Base-by-base conservation (phyloP, 2,329 filamentous ascomycete genomes). In the Diaporthe caulivora region DNA sequence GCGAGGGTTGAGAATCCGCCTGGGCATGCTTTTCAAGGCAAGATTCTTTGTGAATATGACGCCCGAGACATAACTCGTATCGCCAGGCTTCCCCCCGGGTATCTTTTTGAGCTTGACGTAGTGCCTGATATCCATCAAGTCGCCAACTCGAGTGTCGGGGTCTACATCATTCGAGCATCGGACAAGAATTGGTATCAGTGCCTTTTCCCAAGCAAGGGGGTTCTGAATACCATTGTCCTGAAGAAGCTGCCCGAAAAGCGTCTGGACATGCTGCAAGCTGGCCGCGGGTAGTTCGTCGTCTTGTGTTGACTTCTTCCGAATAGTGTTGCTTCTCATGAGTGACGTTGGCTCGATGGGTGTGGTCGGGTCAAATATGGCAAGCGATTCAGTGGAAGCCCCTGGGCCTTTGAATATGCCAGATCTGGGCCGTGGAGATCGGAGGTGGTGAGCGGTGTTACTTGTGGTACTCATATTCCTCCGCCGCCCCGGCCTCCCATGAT, bases 61-160 rank as follows among this genome's bases (percentile, higher is more conserved):
- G 0, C 97, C 97, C 13, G 97, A 98, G 21, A 98, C 93, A 81
- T 99, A 99, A n/a, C 93, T 92, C 9, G 96, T 98, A 82, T 99
- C 96, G 31, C 94, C 92, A 24, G 96, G 95, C 76, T 90, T 93
- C 21, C 95, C 96, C 21, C 97, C 96, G 0, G 95, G 94, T 17
- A 99, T 97, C 80, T 97, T 97, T 81, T 99, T 99, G 40, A 99
- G 85, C 81, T 99, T 99, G 76, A 99, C 95, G 80, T 98, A 99
- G 81, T 98, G 95, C 4, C 97, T 91, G 74, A 99, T 97, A 81
- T 99, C 97, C 88, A 99, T 98, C 80, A 97, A 94, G 81, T 99
- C 97, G 37, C 95, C 95, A 71, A 91, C 90, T 72, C 95, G 93
- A 57, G 98, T 94, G 81, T 98, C 94, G 1, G 97, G 97, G 76